Evolutionary conservation across 139 green algal genomes (phyloP), one percentile per base, ranked within the genome.

Genomic region (Chlamydomonas schloesseri): DNA sequence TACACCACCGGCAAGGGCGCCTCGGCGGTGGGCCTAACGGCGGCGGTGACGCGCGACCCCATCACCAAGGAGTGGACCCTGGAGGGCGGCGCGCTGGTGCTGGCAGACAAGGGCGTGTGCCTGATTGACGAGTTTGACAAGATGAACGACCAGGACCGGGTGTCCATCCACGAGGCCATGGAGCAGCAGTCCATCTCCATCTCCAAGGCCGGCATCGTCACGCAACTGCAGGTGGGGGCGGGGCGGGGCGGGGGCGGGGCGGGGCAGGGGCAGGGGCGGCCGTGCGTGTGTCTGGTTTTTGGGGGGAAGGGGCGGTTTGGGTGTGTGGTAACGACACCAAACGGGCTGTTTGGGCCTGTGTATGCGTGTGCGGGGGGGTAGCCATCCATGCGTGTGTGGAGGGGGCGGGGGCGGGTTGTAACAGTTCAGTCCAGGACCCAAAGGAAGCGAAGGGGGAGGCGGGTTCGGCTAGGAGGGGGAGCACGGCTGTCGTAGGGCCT

Each of bases 91-190:
- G 98, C 98, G 36, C 94, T 99, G 73, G 98, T 99, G 89, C 91
- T 99, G 83, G 98, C 98, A 6, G 98, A 99, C 93, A 93, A 95
- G 76, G 97, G 98, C n/a, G 90, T 98, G 57, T 99, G 98, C 94
- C 90, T 99, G 3, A 99, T 99, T 85, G 98, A 99, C 88, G 98
- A 99, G 96, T 99, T 99, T 90, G 98, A 99, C 95, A 99, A 99
- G 94, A 99, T 99, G 98, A 99, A 99, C 87, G 98, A 99, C 86
- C 97, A 99, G 90, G 92, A 98, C 90, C 89, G 96, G 0, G 96
- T 98, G 76, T 96, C 93, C 80, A 94, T 94, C 71, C 92, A 94
- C 82, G 92, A 94, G 88, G 98, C 98, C 42, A 99, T 99, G 98
- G 98, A 99, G 95, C 98, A 99, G 95, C 98, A 99, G 94, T 97